A percentile compares a stretch with the other conserved stretches of the same genome.
These are phyloP conservation scores for Globisporangium canariense DNA, from an alignment of 352 stramenopile species.

Conservation along the genomic window DNA sequence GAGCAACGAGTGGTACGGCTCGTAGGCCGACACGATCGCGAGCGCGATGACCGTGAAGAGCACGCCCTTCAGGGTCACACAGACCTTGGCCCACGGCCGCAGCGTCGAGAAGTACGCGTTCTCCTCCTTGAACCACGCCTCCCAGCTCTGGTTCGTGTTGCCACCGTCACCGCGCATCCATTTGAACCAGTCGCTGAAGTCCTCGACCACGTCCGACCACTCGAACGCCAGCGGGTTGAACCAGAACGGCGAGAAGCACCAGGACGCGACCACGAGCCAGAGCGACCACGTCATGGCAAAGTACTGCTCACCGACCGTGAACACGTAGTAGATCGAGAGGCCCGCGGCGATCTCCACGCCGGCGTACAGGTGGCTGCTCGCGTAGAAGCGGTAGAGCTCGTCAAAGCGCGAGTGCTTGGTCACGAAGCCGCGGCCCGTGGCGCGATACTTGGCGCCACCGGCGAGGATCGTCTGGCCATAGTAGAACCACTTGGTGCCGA, in stretches of 20 bases:
- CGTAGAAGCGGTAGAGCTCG: constrained; percentile 98
- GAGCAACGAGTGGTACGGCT: constrained; percentile 67
- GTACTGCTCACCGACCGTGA: constrained; percentile 95
- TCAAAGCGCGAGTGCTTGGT: constrained; percentile 98
- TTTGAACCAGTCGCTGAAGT: constrained; percentile 89
- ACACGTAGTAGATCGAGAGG: constrained; percentile 93
- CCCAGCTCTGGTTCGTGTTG: constrained; percentile 93
- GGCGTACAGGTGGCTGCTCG: constrained; percentile 96
- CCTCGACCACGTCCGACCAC: constrained; percentile 91
- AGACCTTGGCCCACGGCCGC: constrained; percentile 86
- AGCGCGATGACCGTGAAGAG: constrained; percentile 87
- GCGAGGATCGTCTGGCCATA: constrained; percentile 98
- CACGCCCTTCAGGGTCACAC: constrained; percentile 87
- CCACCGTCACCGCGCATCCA: constrained; percentile 94
- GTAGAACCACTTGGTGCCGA: constrained; percentile 99
- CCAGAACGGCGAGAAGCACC: constrained; percentile 96
- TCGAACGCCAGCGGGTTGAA: constrained; percentile 98
- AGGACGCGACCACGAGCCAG: constrained; percentile 89
- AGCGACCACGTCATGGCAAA: constrained; percentile 97
- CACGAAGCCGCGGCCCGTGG: constrained; percentile 97
- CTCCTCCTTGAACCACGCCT: constrained; percentile 95
- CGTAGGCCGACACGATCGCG: constrained; percentile 75
- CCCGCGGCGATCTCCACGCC: constrained; percentile 90
- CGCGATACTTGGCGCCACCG: constrained; percentile 97
- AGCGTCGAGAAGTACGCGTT: constrained; percentile 92